These are phyloP conservation scores for Xylaria longipes DNA, from an alignment of 495 filamentous ascomycete genomes.

Conservation along the genomic window DNA sequence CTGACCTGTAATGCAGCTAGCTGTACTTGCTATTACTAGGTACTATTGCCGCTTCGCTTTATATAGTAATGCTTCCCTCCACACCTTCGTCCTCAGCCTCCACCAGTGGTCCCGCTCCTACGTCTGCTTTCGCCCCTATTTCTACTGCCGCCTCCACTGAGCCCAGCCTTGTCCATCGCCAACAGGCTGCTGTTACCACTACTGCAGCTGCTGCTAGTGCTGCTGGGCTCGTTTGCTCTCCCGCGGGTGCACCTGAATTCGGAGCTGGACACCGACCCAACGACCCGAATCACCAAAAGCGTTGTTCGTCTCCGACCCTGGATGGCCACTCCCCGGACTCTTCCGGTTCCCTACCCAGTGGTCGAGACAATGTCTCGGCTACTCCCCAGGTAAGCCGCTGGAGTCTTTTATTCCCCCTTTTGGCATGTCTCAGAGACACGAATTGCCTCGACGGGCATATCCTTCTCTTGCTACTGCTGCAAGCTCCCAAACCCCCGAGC, in stretches of 20 bases:
- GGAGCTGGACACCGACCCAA: background rate
- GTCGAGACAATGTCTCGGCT: slow-evolving; percentile 18
- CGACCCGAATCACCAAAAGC: slow-evolving; percentile 22
- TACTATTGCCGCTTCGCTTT: background rate
- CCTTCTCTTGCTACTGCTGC: too few relatives aligned
- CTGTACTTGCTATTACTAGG: background rate
- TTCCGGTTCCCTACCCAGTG: slow-evolving; percentile 18
- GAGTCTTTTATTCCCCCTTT: too few relatives aligned
- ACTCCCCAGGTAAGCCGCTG: too few relatives aligned
- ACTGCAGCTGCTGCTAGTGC: background rate
- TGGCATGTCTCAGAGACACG: too few relatives aligned
- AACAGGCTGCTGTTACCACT: slow-evolving; percentile 1
- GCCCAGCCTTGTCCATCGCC: background rate
- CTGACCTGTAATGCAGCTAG: slow-evolving; percentile 11
- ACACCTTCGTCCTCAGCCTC: slow-evolving; percentile 8
- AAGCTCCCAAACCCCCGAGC: too few relatives aligned
- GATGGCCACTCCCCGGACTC: slow-evolving; percentile 33
- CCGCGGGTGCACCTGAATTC: background rate
- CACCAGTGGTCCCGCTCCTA: slow-evolving; percentile 4
- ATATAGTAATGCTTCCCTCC: slow-evolving; percentile 28
- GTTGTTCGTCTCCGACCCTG: slow-evolving; percentile 25
- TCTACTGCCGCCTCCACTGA: slow-evolving; percentile 10
- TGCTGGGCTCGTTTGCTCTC: slow-evolving; percentile 7
- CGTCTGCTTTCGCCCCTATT: slow-evolving; percentile 12
- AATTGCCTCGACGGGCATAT: too few relatives aligned